These are phyloP conservation scores for Linum tenue DNA, from an alignment of 345 rosid genomes.

Conservation along the genomic window DNA sequence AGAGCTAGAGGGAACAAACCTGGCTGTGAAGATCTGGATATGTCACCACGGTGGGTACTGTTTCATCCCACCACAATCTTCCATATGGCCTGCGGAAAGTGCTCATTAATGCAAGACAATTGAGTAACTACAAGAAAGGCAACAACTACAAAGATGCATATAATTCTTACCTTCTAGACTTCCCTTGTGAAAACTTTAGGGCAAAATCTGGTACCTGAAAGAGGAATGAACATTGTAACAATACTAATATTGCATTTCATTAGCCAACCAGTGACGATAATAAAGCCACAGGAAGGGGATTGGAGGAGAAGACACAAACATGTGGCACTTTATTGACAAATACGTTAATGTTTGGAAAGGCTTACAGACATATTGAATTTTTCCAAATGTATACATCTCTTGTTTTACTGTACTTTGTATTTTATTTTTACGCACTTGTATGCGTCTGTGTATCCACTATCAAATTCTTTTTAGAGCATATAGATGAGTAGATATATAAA, in stretches of 20 bases:
- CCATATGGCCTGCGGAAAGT: slow-evolving; percentile 55
- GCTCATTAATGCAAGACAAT: background rate
- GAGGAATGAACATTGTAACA: slow-evolving; percentile 6
- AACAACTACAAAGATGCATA: slow-evolving; percentile 1
- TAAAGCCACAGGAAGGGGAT: no score
- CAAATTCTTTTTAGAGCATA: no score
- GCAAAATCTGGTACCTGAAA: slow-evolving; percentile 69
- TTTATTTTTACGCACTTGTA: no score
- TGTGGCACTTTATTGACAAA: no score
- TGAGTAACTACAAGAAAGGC: slow-evolving; percentile 5
- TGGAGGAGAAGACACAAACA: no score
- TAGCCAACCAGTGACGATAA: background rate
- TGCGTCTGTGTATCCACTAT: no score
- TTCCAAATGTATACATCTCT: no score
- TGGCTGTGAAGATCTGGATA: slow-evolving; percentile 49
- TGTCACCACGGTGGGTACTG: slow-evolving; percentile 72
- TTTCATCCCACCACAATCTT: slow-evolving; percentile 97
- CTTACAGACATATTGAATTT: no score
- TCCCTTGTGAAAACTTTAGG: slow-evolving; percentile 59
- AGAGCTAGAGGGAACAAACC: slow-evolving; percentile 43
- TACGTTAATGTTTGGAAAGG: no score
- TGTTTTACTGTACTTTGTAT: no score
- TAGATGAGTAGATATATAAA: no score
- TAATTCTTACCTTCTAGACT: slow-evolving; percentile 61
- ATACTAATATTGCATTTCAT: background rate